Percentiles rank a stretch among this genome's conserved stretches.
phyloP scores from a whole-genome alignment of 2,329 filamentous ascomycete genomes.

The Scedosporium apiospermum region DNA sequence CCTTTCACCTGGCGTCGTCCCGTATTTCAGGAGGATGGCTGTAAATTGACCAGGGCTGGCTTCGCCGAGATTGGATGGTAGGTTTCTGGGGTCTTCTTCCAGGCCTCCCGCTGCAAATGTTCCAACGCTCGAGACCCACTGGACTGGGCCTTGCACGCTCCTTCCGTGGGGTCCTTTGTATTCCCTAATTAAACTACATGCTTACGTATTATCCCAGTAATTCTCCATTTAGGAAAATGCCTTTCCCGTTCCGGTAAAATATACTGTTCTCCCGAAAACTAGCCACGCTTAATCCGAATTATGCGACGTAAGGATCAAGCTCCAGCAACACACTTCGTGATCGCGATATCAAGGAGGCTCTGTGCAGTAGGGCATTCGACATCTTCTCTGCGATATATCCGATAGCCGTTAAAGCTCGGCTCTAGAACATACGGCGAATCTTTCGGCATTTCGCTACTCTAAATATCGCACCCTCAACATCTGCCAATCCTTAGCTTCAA shows the following conservation, averaged over 20 bases:
- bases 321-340: neutral
- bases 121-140: neutral
- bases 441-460: neutral
- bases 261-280: neutral
- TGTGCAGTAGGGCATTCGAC: neutral
- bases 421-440: no score
- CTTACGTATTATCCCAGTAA: no score
- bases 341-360: neutral
- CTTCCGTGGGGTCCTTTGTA: no score
- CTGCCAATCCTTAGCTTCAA: neutral
- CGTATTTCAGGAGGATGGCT: neutral
- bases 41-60: neutral
- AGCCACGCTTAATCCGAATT: neutral
- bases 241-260: neutral
- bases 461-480: neutral
- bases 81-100: neutral
- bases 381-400: neutral
- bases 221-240: no score
- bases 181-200: no score
- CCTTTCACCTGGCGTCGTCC: neutral
- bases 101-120: neutral
- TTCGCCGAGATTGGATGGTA: neutral
- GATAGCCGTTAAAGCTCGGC: no score
- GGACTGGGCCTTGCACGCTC: neutral
- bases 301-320: neutral